Percentiles rank a stretch among this genome's conserved stretches.
These are phyloP conservation scores for Auricularia sp. DNA, from an alignment of 768 basidiomycete genomes.

Conservation along the genomic window DNA sequence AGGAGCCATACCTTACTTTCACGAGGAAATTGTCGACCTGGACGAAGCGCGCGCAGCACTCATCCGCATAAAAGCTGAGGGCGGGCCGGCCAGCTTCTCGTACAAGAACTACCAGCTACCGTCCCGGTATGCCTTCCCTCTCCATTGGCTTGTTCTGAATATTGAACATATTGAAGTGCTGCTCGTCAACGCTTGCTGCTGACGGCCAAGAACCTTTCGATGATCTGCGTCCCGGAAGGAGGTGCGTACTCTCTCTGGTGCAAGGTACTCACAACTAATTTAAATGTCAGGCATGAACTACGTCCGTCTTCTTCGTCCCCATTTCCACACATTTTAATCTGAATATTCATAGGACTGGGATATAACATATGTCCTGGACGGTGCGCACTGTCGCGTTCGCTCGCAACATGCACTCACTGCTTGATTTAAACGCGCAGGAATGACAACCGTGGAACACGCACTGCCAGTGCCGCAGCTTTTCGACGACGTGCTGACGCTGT, in stretches of 20 bases:
- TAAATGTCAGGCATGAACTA: slow-evolving; percentile 6
- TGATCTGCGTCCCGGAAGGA: slow-evolving; percentile 68
- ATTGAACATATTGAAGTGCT: slow-evolving; percentile 30
- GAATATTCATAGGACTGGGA: slow-evolving; percentile 73
- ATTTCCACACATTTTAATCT: neutral
- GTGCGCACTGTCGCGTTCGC: slow-evolving; percentile 21
- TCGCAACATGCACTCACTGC: too few species aligned
- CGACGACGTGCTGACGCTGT: slow-evolving; percentile 56
- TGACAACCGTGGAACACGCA: slow-evolving; percentile 68
- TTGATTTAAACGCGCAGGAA: slow-evolving; percentile 31
- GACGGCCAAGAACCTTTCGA: slow-evolving; percentile 49
- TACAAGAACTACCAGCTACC: slow-evolving; percentile 75
- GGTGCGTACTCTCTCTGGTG: slow-evolving; percentile 18
- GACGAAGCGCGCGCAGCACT: slow-evolving; percentile 58
- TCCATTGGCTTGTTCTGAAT: neutral
- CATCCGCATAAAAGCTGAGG: slow-evolving; percentile 59
- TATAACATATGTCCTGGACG: slow-evolving; percentile 67
- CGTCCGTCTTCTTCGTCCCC: neutral
- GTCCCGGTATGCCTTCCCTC: slow-evolving; percentile 33
- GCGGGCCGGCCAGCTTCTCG: slow-evolving; percentile 57
- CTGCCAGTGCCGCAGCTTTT: slow-evolving; percentile 55
- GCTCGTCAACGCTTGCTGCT: slow-evolving; percentile 56
- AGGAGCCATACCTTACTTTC: slow-evolving; percentile 31
- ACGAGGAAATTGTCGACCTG: slow-evolving; percentile 54
- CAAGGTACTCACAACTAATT: neutral